Evolutionary conservation across 805 yeast species (phyloP).

Genomic region (Zygosaccharomyces bailii): DNA sequence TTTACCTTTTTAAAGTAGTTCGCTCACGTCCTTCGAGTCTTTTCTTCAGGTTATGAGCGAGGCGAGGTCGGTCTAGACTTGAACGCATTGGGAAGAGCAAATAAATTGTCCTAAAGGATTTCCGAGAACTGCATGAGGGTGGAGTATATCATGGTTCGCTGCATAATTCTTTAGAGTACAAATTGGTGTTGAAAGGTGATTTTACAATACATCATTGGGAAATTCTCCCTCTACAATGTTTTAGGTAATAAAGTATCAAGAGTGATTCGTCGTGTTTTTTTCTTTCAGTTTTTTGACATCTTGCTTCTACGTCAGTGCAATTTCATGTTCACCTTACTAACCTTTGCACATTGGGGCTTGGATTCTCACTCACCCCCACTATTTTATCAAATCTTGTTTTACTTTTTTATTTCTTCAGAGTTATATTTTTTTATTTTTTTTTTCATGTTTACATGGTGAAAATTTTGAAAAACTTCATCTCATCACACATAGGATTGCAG

Average conservation of each 20-base stretch:
- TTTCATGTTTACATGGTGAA: background rate
- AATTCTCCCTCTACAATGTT: no score
- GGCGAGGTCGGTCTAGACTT: conserved; percentile 7
- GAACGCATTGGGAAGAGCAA: conserved; percentile 6
- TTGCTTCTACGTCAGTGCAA: no score
- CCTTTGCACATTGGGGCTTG: no score
- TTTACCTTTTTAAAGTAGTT: background rate
- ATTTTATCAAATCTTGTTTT: no score
- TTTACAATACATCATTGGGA: no score
- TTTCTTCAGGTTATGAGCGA: conserved; percentile 6
- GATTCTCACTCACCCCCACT: no score
- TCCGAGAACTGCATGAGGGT: background rate
- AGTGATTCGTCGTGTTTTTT: no score
- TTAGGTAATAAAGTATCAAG: no score
- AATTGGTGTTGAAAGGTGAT: no score
- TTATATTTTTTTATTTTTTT: background rate
- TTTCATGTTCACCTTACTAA: no score
- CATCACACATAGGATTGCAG: background rate
- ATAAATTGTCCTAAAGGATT: background rate
- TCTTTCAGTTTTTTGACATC: no score
- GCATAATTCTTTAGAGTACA: no score
- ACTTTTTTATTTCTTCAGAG: background rate
- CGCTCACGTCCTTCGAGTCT: conserved; percentile 2
- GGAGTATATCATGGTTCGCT: background rate
- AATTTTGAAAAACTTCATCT: conserved; percentile 3